Percentiles rank a stretch among this genome's conserved stretches.
phyloP scores from a whole-genome alignment of 192 early-diverging fungal species.

The Coemansia sp. region DNA sequence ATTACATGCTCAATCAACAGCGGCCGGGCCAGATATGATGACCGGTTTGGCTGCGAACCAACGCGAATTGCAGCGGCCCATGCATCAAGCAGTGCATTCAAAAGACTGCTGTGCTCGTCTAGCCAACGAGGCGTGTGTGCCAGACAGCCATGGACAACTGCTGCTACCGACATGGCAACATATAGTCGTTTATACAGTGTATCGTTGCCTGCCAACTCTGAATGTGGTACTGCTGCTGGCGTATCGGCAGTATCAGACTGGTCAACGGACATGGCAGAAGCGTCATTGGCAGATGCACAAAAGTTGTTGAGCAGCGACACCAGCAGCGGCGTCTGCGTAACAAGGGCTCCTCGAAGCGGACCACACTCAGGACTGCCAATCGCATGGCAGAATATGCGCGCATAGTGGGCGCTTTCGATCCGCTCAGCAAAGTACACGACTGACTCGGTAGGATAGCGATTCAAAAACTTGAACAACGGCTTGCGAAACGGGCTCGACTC shows the following conservation, averaged over 20 bases:
- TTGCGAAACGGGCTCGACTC: slow-evolving; percentile 91
- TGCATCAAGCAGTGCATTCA: slow-evolving; percentile 24
- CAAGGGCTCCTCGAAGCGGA: slow-evolving; percentile 65
- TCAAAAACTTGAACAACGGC: slow-evolving; percentile 88
- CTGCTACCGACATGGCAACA: slow-evolving; percentile 27
- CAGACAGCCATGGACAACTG: slow-evolving; percentile 26
- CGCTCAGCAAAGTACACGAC: slow-evolving; percentile 81
- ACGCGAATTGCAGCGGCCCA: slow-evolving; percentile 20
- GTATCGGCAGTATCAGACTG: neutral
- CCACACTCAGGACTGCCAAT: slow-evolving; percentile 33
- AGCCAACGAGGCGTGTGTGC: slow-evolving; percentile 41
- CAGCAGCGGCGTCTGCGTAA: slow-evolving; percentile 59
- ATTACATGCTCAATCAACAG: slow-evolving; percentile 35
- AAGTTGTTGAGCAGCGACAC: slow-evolving; percentile 48
- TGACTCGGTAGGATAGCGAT: slow-evolving; percentile 82
- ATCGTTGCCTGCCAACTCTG: neutral
- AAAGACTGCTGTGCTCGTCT: slow-evolving; percentile 26
- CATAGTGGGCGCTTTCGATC: slow-evolving; percentile 60
- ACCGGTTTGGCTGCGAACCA: slow-evolving; percentile 12
- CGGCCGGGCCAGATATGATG: slow-evolving; percentile 30
- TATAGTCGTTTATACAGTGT: slow-evolving; percentile 26
- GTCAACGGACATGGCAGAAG: neutral
- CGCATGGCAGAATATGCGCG: slow-evolving; percentile 65
- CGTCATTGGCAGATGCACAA: slow-evolving; percentile 21
- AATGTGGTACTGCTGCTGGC: neutral